Conservation (phyloP, 140 eudicot genomes). For the Ambrosia hybrid region DNA sequence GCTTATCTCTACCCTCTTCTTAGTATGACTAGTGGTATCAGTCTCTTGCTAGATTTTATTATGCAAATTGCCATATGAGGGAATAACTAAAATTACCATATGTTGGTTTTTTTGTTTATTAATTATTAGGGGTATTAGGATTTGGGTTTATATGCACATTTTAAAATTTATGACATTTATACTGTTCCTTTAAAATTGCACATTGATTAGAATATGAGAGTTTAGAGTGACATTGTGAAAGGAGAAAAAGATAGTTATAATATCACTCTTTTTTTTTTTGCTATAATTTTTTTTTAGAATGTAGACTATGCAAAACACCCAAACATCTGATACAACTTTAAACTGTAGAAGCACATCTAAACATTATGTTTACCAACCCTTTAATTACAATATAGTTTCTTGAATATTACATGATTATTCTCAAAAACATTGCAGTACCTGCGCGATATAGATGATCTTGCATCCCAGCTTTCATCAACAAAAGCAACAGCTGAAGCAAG, state of each 20-base stretch:
- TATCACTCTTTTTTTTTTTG: neutral
- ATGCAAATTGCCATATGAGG: constrained; percentile 1
- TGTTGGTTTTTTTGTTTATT: neutral
- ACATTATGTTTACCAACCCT: neutral
- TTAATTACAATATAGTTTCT: neutral
- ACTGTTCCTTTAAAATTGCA: too few relatives aligned
- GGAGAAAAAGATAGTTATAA: too few relatives aligned
- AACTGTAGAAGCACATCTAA: too few relatives aligned
- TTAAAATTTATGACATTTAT: too few relatives aligned
- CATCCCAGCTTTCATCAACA: constrained; percentile 60
- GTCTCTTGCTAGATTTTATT: neutral
- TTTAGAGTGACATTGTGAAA: too few relatives aligned
- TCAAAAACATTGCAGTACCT: constrained; percentile 53
- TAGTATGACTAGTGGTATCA: neutral
- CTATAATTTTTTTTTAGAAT: neutral
- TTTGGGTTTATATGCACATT: neutral
- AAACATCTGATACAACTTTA: neutral
- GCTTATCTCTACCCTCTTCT: neutral
- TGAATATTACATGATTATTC: constrained; percentile 1
- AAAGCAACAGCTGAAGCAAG: constrained; percentile 91
- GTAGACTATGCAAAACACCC: neutral
- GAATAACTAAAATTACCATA: neutral
- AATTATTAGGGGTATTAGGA: neutral
- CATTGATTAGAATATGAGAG: too few relatives aligned
- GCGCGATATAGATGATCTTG: constrained; percentile 66